Evolutionary conservation across 192 early-diverging fungal species (phyloP).

Genomic region (Dispira parvispora): DNA sequence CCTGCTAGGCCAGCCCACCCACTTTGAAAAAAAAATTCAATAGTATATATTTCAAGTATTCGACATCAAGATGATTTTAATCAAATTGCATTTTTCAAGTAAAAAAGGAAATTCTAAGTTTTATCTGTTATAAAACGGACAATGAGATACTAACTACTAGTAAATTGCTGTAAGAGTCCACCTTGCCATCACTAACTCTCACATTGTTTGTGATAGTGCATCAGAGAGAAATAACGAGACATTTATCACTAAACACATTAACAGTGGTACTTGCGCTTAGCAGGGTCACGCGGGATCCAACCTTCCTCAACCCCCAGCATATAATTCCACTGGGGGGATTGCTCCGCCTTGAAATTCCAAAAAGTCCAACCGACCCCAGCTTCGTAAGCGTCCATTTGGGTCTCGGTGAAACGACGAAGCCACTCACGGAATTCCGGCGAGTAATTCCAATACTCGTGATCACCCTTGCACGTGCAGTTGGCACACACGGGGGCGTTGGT

Average conservation of each 20-base stretch:
- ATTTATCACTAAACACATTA: not conserved
- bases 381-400: slow-evolving; percentile 45
- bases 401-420: slow-evolving; percentile 32
- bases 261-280: not conserved
- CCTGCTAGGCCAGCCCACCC: too few relatives aligned
- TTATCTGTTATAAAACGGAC: too few relatives aligned
- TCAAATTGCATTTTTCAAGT: too few relatives aligned
- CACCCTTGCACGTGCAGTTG: slow-evolving; percentile 28
- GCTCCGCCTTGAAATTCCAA: slow-evolving; percentile 57
- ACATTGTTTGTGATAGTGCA: too few relatives aligned
- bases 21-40: too few relatives aligned
- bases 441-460: slow-evolving; percentile 24
- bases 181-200: too few relatives aligned
- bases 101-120: too few relatives aligned
- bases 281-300: slow-evolving; percentile 32
- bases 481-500: slow-evolving; percentile 22
- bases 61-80: too few relatives aligned
- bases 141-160: too few relatives aligned
- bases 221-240: too few relatives aligned
- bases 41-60: too few relatives aligned
- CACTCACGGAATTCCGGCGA: slow-evolving; percentile 17
- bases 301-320: slow-evolving; percentile 43
- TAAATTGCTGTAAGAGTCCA: too few relatives aligned
- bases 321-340: slow-evolving; percentile 56
- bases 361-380: slow-evolving; percentile 44